Base-by-base conservation (phyloP, 345 rosid species). In the Populus simonii region DNA sequence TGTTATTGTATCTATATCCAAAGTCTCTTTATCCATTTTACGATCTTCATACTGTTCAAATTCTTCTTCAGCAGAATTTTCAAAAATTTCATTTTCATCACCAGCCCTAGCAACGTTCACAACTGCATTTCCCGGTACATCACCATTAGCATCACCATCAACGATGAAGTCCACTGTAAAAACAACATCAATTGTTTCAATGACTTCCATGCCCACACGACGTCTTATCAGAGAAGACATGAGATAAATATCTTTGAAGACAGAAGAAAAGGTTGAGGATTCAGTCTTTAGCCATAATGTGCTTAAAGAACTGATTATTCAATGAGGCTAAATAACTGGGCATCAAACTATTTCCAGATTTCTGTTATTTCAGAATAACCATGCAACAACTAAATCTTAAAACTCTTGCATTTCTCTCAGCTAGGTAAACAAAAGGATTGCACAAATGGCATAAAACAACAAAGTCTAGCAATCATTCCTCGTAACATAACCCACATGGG, bases 161-260 rank as follows among this genome's bases (percentile, higher is more conserved):
- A 82, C 83, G 81, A 82, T 83, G 76, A 87, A 87, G 35, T 96
- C 99, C 99, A 96, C 98, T 96, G 93, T 87, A 71, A 55, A 6
- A 76, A 36, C 66, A 57, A 65, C 63, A 55, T 74, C 66, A 74
- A 33, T 3, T 23, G 35, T 22, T 39, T 71, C 22, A 62, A 38
- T 16, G n/a, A 36, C 18, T 43, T n/a, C 3, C 27, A 57, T 22
- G 23, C 62, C 62, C 51, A 6, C 25, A 0, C 29, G 12, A 36
- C 2, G 2, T 35, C 70, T 3, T 38, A 67, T 36, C 2, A 67
- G 12, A 15, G 8, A 35, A 33, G 8, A 31, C 12, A 67, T 3
- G 41, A 20, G n/a, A 17, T 59, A 59, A n/a, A 9, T 9, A n/a
- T 59, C 29, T 59, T 59, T n/a, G 63, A 59, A 9, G 25, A n/a